phyloP scores from a whole-genome alignment of 148 eudicot species.

The Gaultheria prostrata region DNA sequence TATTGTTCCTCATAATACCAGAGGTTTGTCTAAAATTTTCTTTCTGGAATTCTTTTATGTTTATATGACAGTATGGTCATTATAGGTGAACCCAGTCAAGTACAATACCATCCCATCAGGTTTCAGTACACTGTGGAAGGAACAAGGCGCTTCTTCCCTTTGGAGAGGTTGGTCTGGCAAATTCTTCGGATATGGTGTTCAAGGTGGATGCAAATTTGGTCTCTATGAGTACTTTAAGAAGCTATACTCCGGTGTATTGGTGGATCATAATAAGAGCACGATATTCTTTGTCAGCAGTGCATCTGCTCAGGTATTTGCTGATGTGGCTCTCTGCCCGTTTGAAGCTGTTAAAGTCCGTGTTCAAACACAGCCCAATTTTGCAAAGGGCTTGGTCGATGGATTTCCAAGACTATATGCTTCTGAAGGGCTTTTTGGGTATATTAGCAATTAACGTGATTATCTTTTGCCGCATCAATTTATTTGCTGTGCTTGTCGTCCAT shows the following conservation, averaged over 20 bases:
- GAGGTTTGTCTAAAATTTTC: background rate
- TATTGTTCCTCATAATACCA: background rate
- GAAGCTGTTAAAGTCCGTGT: constrained; percentile 96
- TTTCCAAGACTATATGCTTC: constrained; percentile 78
- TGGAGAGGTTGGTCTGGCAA: constrained; percentile 99
- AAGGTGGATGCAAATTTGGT: constrained; percentile 90
- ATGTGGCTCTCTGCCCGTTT: constrained; percentile 85
- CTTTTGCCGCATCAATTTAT: background rate
- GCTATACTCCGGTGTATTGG: constrained; percentile 62
- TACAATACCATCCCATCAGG: constrained; percentile 59
- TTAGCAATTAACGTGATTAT: background rate
- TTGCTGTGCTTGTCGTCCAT: background rate
- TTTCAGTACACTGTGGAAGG: constrained; percentile 65
- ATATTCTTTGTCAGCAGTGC: constrained; percentile 84
- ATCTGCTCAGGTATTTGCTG: constrained; percentile 94
- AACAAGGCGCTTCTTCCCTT: constrained; percentile 75
- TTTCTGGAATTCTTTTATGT: background rate
- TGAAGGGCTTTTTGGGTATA: constrained; percentile 79
- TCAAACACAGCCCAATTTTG: constrained; percentile 69
- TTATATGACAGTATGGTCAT: background rate
- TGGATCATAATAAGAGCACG: constrained; percentile 62
- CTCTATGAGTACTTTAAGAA: constrained; percentile 91
- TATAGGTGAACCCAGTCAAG: constrained; percentile 77
- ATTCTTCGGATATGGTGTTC: constrained; percentile 88
- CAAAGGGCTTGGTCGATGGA: constrained; percentile 85